Evolutionary conservation across 257 asterid genomes (phyloP), one percentile per base, ranked within the genome.

Genomic region (Ligustrum vulgare): DNA sequence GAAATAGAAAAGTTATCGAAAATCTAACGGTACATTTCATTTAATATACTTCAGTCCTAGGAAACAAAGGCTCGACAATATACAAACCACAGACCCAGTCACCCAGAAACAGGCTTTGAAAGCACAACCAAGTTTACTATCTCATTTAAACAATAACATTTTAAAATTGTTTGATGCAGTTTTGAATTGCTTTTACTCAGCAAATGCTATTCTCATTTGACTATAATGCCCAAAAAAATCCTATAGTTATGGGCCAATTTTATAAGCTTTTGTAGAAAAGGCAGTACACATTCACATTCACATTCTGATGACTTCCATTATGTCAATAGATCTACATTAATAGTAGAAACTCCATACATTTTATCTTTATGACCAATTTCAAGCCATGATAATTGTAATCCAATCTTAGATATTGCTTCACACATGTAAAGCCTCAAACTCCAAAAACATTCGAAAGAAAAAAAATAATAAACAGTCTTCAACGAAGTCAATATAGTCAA

Each of bases 401-500:
- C 23, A 49, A 16, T 49, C 60, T 15, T 18, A 49, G 34, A 60
- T 23, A 25, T 60, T 60, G 66, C 66, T 12, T 33, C 36, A 34
- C 54, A 72, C 47, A 74, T 32, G 34, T 10, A 7, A 74, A 63
- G 18, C 11, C 62, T 25, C 43, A 15, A 12, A 31, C 45, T 62
- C 67, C 69, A 43, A 69, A 34, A 39, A 58, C 6, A 54, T 62
- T 73, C 47, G 2, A 16, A 32, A 28, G 12, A 67, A 45, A 13
- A 45, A 13, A 11, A 22, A 51, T 2, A 5, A 70, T 22, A 31
- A 77, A 34, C 32, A 23, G 66, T 8, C 39, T 34, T 36, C 20
- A 54, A 28, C 62, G n/a, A 37, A 82, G 67, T 4, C 16, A 66
- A 70, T 74, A 6, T 34, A 54, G 20, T 37, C 10, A 63, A 69